phyloP scores from a whole-genome alignment of 768 basidiomycete species.

The Leucogyrophana mollusca region DNA sequence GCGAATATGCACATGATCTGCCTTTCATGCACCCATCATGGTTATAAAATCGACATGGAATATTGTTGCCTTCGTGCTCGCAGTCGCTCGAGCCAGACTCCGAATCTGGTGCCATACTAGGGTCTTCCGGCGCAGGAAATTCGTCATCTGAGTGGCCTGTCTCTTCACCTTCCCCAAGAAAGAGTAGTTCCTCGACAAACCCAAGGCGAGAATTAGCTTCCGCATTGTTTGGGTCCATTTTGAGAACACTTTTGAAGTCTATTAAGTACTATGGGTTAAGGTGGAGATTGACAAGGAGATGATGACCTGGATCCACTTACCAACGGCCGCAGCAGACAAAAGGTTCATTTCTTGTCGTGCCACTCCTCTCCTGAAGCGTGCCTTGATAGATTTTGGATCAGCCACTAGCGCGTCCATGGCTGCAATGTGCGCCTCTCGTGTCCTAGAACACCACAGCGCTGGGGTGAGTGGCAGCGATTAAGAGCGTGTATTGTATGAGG shows the following conservation, averaged over 20 bases:
- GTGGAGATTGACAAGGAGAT: too few relatives aligned
- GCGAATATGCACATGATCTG: conserved; percentile 42
- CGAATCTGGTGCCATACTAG: conserved; percentile 36
- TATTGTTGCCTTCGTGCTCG: conserved; percentile 47
- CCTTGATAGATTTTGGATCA: conserved; percentile 32
- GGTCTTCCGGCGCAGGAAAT: conserved; percentile 16
- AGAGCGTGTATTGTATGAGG: not conserved
- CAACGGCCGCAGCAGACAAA: conserved; percentile 17
- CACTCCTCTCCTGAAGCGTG: conserved; percentile 32
- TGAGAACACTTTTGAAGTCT: conserved; percentile 29
- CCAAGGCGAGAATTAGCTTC: conserved; percentile 17
- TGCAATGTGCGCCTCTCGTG: conserved; percentile 24
- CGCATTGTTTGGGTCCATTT: conserved; percentile 23
- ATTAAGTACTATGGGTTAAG: not conserved
- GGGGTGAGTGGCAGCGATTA: not conserved
- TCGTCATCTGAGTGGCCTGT: conserved; percentile 13
- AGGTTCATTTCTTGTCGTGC: conserved; percentile 29
- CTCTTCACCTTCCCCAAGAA: not conserved
- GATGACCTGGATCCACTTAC: conserved; percentile 11
- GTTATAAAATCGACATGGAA: conserved; percentile 58
- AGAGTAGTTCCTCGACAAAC: conserved; percentile 1
- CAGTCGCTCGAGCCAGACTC: conserved; percentile 57
- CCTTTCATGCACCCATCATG: conserved; percentile 48
- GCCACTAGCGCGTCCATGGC: conserved; percentile 24
- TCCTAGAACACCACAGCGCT: conserved; percentile 14